Evolutionary conservation across 2,329 filamentous ascomycete species (phyloP), one percentile per base, ranked within the genome.

Genomic region (Alternaria gaisen): DNA sequence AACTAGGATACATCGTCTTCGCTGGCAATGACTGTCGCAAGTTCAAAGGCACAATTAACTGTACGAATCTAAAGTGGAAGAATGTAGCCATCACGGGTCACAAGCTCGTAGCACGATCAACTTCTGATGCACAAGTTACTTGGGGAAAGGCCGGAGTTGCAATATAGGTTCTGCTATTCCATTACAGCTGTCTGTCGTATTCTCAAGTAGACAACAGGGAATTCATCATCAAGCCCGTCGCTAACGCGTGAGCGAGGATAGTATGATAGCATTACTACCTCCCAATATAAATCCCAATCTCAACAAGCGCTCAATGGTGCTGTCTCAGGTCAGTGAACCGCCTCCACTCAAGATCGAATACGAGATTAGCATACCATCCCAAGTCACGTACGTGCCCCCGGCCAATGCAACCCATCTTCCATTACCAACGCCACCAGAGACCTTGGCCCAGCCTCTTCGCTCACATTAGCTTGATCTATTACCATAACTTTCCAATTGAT

Each of bases 41-140:
- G 47, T 71, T 72, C 61, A 71, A 70, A 40, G 70, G 67, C 11
- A 70, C 70, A 4, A 50, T 72, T 18, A 71, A 58, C 26, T 71
- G 69, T 20, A 46, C 18, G 24, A 46, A 56, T 20, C 38, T 68
- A n/a, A 63, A 59, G 9, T 72, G 69, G 69, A 70, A 64, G 30
- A 67, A 72, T 24, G 61, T 68, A 4, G 56, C 67, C 3, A 55
- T 72, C 8, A 55, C 43, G 11, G 70, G 69, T 11, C 68, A 68
- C n/a, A 72, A 68, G 43, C 22, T 61, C 3, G 56, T 62, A 10
- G 52, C 44, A 12, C 47, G 70, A 18, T 65, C 63, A 10, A 59
- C 66, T 24, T 66, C 65, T 26, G 69, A 72, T 53, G 44, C 61
- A 38, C 58, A 54, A 12, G 54, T 69, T 20, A 47, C 51, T 14